A percentile compares a stretch with the other conserved stretches of the same genome.
Conservation (phyloP, 73 alveolate genomes). For the Diophrys sp. region DNA sequence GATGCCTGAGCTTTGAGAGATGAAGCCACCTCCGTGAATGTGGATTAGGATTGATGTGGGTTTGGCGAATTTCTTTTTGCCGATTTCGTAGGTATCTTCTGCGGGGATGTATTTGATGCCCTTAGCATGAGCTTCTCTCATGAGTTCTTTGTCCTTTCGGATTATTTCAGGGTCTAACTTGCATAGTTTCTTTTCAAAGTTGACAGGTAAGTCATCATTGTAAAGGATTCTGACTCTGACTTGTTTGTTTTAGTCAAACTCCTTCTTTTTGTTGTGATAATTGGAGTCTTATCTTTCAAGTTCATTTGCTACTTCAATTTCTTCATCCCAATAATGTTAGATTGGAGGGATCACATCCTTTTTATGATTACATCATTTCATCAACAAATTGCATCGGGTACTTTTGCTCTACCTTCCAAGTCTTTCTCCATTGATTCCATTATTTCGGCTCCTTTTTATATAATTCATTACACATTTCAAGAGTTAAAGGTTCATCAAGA, state of each 20-base stretch:
- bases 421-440: not conserved
- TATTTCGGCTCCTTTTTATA: too few relatives aligned
- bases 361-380: too few relatives aligned
- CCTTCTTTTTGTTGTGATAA: not conserved
- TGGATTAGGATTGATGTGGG: slow-evolving; percentile 61
- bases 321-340: too few relatives aligned
- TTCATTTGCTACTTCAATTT: too few relatives aligned
- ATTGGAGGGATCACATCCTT: too few relatives aligned
- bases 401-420: not conserved
- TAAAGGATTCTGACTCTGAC: slow-evolving; percentile 16
- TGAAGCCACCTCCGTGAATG: slow-evolving; percentile 99
- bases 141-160: not conserved
- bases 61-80: slow-evolving; percentile 5
- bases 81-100: too few relatives aligned
- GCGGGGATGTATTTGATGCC: not conserved
- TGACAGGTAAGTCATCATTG: not conserved
- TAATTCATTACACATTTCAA: too few relatives aligned
- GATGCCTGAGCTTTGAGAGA: slow-evolving; percentile 90
- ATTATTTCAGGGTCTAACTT: not conserved
- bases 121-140: not conserved
- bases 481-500: too few relatives aligned
- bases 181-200: not conserved
- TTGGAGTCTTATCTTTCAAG: not conserved
- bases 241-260: slow-evolving; percentile 2
- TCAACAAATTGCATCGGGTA: not conserved